Evolutionary conservation across 129 eudicot genomes (phyloP).

Genomic region (Flaveria robusta): DNA sequence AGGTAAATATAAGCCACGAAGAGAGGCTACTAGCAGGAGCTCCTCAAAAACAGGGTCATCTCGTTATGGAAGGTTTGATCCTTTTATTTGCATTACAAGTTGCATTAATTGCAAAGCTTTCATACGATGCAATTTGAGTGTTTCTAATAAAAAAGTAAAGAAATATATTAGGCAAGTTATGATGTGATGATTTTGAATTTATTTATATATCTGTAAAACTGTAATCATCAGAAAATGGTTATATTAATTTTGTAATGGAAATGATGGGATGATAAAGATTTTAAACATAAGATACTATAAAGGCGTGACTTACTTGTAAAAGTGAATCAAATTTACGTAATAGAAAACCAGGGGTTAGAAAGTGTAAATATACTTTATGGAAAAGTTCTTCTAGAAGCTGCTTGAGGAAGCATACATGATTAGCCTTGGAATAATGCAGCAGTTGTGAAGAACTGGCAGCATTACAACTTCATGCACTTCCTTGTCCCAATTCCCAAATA

Average conservation of each 20-base stretch:
- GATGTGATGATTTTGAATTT: background rate
- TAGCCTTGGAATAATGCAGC: slow-evolving; percentile 4
- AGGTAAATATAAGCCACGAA: slow-evolving; percentile 52
- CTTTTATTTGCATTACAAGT: slow-evolving; percentile 19
- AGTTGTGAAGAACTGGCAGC: slow-evolving; percentile 12
- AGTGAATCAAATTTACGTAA: background rate
- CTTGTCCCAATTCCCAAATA: background rate
- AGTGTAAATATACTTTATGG: background rate
- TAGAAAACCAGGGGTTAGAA: background rate
- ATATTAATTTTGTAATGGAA: background rate
- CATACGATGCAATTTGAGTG: slow-evolving; percentile 1
- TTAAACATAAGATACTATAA: background rate
- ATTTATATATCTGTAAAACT: background rate
- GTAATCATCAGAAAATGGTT: background rate
- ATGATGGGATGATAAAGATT: slow-evolving; percentile 9
- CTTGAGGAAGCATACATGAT: background rate
- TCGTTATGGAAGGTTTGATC: slow-evolving; percentile 61
- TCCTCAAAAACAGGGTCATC: slow-evolving; percentile 55
- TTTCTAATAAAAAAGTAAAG: background rate
- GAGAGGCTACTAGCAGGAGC: slow-evolving; percentile 36
- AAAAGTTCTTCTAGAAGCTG: slow-evolving; percentile 7
- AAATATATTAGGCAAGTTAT: background rate
- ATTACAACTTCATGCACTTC: background rate
- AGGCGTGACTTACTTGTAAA: background rate
- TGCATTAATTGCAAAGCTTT: slow-evolving; percentile 11